Percentiles rank a stretch among this genome's conserved stretches.
Evolutionary conservation across 306 rosid genomes (phyloP).

Genomic region (Dryas alaskensis): DNA sequence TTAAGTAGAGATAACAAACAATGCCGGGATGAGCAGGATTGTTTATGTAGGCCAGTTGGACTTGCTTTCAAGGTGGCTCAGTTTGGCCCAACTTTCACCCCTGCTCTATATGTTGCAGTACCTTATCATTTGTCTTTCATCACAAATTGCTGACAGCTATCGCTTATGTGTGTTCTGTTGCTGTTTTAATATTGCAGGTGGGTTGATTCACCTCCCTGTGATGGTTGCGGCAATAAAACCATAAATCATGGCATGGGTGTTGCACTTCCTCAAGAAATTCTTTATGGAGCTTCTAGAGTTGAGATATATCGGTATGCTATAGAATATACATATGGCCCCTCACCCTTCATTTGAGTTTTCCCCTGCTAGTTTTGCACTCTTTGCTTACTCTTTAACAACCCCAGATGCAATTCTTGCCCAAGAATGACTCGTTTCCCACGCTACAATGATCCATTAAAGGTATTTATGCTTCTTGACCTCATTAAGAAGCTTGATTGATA

Average conservation of each 20-base stretch:
- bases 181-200: constrained; percentile 48
- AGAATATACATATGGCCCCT: constrained; percentile 3
- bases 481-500: constrained; percentile 21
- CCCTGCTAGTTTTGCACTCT: too few species aligned
- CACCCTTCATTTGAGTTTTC: not conserved
- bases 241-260: constrained; percentile 40
- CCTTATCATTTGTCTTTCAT: not conserved
- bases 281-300: constrained; percentile 60
- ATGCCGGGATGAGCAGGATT: not conserved
- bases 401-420: constrained; percentile 65
- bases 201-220: constrained; percentile 81
- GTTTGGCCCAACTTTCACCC: too few species aligned
- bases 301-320: constrained; percentile 62
- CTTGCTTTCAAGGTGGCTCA: not conserved
- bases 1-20: not conserved
- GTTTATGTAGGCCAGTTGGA: not conserved
- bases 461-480: constrained; percentile 26
- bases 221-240: constrained; percentile 62
- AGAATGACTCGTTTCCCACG: constrained; percentile 76
- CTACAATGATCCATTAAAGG: constrained; percentile 87
- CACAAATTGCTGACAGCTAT: constrained; percentile 7
- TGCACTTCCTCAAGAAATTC: constrained; percentile 66
- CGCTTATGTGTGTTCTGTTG: not conserved
- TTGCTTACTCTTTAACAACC: too few species aligned
- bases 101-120: too few species aligned